Conservation (phyloP, 768 basidiomycete species). For the Suillus spraguei region DNA sequence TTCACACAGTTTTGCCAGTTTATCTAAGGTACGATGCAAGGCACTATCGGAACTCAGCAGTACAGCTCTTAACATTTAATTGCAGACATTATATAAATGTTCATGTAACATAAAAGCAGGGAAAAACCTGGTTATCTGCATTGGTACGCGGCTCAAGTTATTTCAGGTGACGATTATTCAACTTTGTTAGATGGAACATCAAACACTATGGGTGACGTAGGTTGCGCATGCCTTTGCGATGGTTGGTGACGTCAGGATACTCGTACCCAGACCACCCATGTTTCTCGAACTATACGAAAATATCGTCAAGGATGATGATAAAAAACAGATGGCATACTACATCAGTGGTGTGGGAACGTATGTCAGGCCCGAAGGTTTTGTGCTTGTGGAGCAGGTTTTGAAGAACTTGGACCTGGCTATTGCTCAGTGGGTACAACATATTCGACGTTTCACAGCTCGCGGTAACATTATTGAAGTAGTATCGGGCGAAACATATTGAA, state of each 20-base stretch:
- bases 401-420: conserved; percentile 39
- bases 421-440: conserved; percentile 34
- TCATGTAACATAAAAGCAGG: background rate
- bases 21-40: background rate
- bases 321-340: conserved; percentile 37
- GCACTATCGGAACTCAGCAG: background rate
- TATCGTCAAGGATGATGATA: conserved; percentile 23
- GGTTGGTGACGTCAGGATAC: background rate
- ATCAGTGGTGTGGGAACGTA: conserved; percentile 42
- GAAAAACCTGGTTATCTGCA: background rate
- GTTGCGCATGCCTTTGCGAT: conserved; percentile 1
- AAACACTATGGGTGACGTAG: background rate
- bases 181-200: conserved; percentile 1
- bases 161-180: background rate
- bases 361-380: conserved; percentile 28
- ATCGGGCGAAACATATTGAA: background rate
- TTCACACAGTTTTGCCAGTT: background rate
- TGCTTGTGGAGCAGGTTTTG: conserved; percentile 21
- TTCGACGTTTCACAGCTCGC: background rate
- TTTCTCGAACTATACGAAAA: conserved; percentile 39
- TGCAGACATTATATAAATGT: background rate
- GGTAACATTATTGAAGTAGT: background rate
- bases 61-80: background rate
- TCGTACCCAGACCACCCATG: conserved; percentile 37
- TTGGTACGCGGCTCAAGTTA: background rate